Base-by-base conservation (phyloP, 352 stramenopile species). In the Phytophthora boehmeriae region DNA sequence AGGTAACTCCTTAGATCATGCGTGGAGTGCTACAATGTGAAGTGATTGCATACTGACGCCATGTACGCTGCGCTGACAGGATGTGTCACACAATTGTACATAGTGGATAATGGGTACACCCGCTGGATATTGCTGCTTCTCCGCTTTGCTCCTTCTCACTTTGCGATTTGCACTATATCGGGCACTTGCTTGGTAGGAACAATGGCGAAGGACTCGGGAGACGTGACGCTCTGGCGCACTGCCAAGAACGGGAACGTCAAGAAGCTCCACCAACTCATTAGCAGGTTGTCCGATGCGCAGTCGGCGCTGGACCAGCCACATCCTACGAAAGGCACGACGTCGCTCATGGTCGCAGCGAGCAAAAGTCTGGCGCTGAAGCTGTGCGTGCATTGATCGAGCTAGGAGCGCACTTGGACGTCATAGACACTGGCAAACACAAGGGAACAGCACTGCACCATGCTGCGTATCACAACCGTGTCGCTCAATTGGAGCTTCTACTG, bases 371-470 rank as follows among this genome's bases (percentile, higher is more conserved):
- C 46, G 63, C 54, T 41, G 68, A 76, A 23, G 74, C 72, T 10
- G 73, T 92, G 25, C 80, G 75, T 22, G 42, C 71, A 39, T 59
- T 94, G 36, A 54, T 94, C 30, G 69, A 88, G 41, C 77, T 82
- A 36, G 85, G 85, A 42, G 82, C 80, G 6, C 62, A 87, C 36
- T 41, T 80, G 30, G 28, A 78, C 25, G 46, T 73, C 8, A 60
- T 59, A 2, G 78, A 88, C 62, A 65, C 42, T 4, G 63, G 60
- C 36, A 70, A 73, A 19, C 68, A 78, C 56, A 55, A 62, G 44
- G 79, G 79, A 64, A 93, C 85, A 42, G 82, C 82, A 47, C 67
- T 93, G 43, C 85, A 93, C 36, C 80, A 84, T 52, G 85, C 85
- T 8, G 80, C 82, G 13, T 76, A 81, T 48, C 64, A 59, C 43